phyloP scores from a whole-genome alignment of 2,329 filamentous ascomycete genomes.

The Drechslera avenae region DNA sequence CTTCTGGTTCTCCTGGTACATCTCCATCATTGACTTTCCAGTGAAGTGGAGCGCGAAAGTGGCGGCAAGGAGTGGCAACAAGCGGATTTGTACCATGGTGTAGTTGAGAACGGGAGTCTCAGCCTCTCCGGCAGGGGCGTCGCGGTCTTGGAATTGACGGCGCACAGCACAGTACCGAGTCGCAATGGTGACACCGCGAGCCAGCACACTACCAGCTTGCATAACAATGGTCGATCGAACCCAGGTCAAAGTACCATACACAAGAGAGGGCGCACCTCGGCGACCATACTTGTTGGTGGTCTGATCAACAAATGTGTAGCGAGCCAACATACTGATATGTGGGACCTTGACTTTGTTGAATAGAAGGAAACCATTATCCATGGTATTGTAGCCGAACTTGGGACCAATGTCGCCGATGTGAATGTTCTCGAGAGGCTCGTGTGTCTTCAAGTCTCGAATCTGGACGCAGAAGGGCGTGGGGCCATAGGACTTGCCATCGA shows the following conservation, averaged over 20 bases:
- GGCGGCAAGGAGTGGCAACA: slow-evolving; percentile 73
- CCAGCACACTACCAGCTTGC: slow-evolving; percentile 72
- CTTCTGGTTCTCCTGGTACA: slow-evolving; percentile 75
- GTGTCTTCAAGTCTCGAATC: slow-evolving; percentile 61
- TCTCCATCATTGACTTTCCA: slow-evolving; percentile 73
- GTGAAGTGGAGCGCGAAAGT: slow-evolving; percentile 82
- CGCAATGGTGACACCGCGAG: slow-evolving; percentile 77
- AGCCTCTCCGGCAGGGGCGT: slow-evolving; percentile 63
- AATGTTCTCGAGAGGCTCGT: slow-evolving; percentile 57
- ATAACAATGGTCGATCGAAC: slow-evolving; percentile 75
- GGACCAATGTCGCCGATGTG: slow-evolving; percentile 82
- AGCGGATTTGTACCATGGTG: slow-evolving; percentile 77
- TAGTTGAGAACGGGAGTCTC: slow-evolving; percentile 82
- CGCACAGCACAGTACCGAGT: slow-evolving; percentile 75
- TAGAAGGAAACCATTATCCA: slow-evolving; percentile 81
- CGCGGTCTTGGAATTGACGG: slow-evolving; percentile 78
- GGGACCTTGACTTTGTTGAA: slow-evolving; percentile 79
- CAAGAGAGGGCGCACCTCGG: slow-evolving; percentile 67
- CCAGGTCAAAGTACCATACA: slow-evolving; percentile 79
- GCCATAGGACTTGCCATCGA: slow-evolving; percentile 70
- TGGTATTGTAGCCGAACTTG: slow-evolving; percentile 79
- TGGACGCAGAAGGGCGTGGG: slow-evolving; percentile 81
- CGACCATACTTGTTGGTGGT: slow-evolving; percentile 70
- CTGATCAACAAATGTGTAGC: slow-evolving; percentile 72
- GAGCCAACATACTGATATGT: slow-evolving; percentile 72